A percentile compares a stretch with the other conserved stretches of the same genome.
These are phyloP conservation scores for Hypoxylon crocopeplum DNA, from an alignment of 495 filamentous ascomycete species.

Conservation along the genomic window DNA sequence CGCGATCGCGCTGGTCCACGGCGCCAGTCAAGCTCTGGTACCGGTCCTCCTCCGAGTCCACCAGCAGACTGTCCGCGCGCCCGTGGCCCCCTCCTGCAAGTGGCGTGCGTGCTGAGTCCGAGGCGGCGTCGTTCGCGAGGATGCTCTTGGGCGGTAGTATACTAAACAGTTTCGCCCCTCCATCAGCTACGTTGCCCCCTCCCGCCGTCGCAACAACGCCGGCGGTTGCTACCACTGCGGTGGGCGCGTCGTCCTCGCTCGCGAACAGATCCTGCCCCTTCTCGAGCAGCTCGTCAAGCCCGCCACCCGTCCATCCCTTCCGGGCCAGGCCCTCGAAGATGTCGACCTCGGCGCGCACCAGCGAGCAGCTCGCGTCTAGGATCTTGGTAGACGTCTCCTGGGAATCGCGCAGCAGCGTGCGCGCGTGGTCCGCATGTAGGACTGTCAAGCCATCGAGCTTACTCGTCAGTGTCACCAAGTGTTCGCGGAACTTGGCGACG, in stretches of 20 bases:
- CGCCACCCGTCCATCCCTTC: constrained; percentile 70
- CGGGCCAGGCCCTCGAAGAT: constrained; percentile 69
- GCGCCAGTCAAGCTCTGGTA: constrained; percentile 60
- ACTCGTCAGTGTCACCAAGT: constrained; percentile 64
- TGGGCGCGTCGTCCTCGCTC: constrained; percentile 48
- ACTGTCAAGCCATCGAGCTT: constrained; percentile 66
- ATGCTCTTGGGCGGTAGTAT: constrained; percentile 64
- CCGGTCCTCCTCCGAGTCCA: constrained; percentile 45
- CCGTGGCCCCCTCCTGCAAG: constrained; percentile 28
- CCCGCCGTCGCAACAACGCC: constrained; percentile 16
- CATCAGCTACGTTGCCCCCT: constrained; percentile 33
- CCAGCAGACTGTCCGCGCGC: constrained; percentile 54
- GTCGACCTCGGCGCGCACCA: constrained; percentile 69
- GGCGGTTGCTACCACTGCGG: constrained; percentile 25
- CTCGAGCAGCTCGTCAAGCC: constrained; percentile 66
- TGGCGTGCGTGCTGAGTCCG: constrained; percentile 38
- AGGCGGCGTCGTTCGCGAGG: constrained; percentile 49
- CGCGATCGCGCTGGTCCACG: constrained; percentile 38
- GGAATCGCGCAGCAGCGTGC: constrained; percentile 59
- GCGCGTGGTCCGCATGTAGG: constrained; percentile 63
- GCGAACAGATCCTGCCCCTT: constrained; percentile 67
- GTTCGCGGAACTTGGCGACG: constrained; percentile 57
- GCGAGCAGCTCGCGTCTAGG: constrained; percentile 64
- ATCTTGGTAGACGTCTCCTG: constrained; percentile 65
- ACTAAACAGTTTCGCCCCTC: constrained; percentile 60